Percentiles rank a stretch among this genome's conserved stretches.
Evolutionary conservation across 1,284 basidiomycete species (phyloP).

Genomic region (Austroboletus novae-zelandiae): DNA sequence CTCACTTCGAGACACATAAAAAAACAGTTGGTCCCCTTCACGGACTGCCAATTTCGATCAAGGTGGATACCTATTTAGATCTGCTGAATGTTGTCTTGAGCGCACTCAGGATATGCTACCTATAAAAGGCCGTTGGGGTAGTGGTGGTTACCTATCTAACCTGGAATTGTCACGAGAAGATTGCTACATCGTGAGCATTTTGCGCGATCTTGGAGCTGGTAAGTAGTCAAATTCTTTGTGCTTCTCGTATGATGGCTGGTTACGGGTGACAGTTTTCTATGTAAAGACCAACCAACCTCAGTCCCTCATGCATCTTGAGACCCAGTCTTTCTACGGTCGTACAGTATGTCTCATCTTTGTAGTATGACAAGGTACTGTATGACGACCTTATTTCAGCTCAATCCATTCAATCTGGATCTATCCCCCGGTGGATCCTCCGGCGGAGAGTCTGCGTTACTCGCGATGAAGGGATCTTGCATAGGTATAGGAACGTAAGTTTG

Average conservation of each 20-base stretch:
- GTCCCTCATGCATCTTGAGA: conserved; percentile 38
- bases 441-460: conserved; percentile 51
- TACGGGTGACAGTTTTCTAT: conserved; percentile 37
- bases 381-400: conserved; percentile 25
- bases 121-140: conserved; percentile 39
- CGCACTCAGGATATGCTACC: conserved; percentile 39
- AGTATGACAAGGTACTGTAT: background rate
- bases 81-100: background rate
- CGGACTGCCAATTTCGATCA: conserved; percentile 49
- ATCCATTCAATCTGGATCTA: conserved; percentile 46
- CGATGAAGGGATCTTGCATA: conserved; percentile 45
- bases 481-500: conserved; percentile 49
- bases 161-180: conserved; percentile 25
- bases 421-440: conserved; percentile 50
- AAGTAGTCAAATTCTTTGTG: background rate
- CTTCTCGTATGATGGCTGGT: background rate
- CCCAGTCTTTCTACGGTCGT: conserved; percentile 40
- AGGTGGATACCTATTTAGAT: conserved; percentile 21
- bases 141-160: conserved; percentile 37
- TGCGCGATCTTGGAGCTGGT: conserved; percentile 36
- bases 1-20: conserved; percentile 34
- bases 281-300: conserved; percentile 49
- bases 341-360: conserved; percentile 23
- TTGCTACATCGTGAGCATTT: conserved; percentile 21
- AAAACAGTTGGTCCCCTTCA: conserved; percentile 45